Base-by-base conservation (phyloP, 306 rosid species). In the Cucurbita maxima region DNA sequence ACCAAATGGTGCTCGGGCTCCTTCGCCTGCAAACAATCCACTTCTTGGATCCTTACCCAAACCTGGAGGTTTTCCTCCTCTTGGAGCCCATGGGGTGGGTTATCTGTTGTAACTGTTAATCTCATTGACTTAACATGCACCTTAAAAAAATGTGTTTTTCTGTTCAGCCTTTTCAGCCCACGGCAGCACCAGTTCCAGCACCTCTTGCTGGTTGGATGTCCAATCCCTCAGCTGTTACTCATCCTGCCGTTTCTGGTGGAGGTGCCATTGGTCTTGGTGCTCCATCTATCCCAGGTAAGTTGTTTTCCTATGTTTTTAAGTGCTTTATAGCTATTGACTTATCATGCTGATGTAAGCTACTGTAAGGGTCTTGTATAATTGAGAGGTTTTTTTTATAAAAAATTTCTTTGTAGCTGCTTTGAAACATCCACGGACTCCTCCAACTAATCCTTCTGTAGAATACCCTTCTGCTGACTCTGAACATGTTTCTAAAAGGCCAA, bases 161-260 rank as follows among this genome's bases (percentile, higher is more conserved):
- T 79, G 43, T 58, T 58, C 86, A 94, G 99, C 97, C 99, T 66
- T 94, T 94, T 83, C 96, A 90, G 81, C 89, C 98, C 69, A 84
- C 92, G 20, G 83, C 95, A 59, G 87, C 97, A 20, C 86, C 91
- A 14, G 96, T 89, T 78, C 97, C 96, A 57, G 72, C 91, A 38
- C 96, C 96, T 70, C 84, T 90, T 63, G 99, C 99, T 12, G 97
- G 98, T 82, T 94, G 98, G 98, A 94, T 94, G 98, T 89, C 98
- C 76, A 94, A 89, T 84, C 89, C 98, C 74, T 84, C 95, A n/a
- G 83, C 95, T 30, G 95, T 91, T 66, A 83, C 92, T 41, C 96
- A 94, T 83, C 82, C 95, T 25, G 88, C 95, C 6, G 96, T 91
- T 77, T 87, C 98, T 72, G 96, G 91, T 61, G 98, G 92, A 58